Base-by-base conservation (phyloP, 768 basidiomycete genomes). In the Naganishia onofrii region DNA sequence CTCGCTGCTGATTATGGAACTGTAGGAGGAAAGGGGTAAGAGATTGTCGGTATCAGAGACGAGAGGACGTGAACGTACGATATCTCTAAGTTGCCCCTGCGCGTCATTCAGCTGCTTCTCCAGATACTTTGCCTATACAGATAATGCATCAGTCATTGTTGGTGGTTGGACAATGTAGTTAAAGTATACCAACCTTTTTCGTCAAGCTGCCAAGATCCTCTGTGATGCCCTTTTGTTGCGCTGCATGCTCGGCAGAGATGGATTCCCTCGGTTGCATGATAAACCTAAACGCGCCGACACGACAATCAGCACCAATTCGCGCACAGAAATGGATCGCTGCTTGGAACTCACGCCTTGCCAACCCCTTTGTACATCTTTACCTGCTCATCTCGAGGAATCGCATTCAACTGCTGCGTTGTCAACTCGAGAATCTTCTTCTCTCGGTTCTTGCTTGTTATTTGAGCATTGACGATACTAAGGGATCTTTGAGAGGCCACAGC, bases 91-190 rank as follows among this genome's bases (percentile, higher is more conserved):
- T 77, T 93, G 93, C 26, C 83, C 83, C 81, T 94, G 91, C 1
- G 93, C 92, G 74, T 94, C 92, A 67, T 89, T 90, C 78, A 90
- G 91, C 77, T 95, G 92, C 76, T 95, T 95, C 81, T 96, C 93
- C 2, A 96, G 85, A 79, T 89, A 95, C 82, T 94, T 94, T 29
- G 88, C 85, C 92, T 93, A 29, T 10, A 70, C 31, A 26, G n/a
- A 23, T 32, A 63, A 17, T 21, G 34, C 19, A n/a, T 63, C 60
- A 53, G 48, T n/a, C 6, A 12, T 17, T n/a, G 34, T 34, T 44
- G 3, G 54, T 1, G 10, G 9, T 3, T 42, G 7, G 15, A 2
- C 34, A 13, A 13, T 36, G 4, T 1, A 31, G 8, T 12, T 9
- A 31, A 23, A 8, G 4, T 48, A 26, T 48, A 71, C 76, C 23